Evolutionary conservation across 2,329 filamentous ascomycete species (phyloP), one percentile per base, ranked within the genome.

Genomic region (Talaromyces sp.): DNA sequence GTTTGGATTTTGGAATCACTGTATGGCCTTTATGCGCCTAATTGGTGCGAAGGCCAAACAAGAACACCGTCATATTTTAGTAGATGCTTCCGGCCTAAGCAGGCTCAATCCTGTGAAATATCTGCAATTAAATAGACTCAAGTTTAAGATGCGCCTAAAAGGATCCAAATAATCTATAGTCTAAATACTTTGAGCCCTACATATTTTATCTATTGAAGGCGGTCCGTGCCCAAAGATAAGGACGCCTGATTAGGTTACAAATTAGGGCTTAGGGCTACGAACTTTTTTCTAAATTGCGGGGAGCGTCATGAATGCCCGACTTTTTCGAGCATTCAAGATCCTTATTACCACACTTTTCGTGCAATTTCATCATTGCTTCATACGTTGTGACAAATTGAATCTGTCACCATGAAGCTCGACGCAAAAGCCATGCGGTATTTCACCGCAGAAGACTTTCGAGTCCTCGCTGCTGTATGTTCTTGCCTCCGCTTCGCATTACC

Each of bases 341-440:
- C 25, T 50, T 43, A 10, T 31, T 39, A 50, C 27, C 50, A 39
- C 45, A 4, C 52, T 56, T 22, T n/a, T 56, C 1, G 10, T 37
- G 15, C 31, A 2, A 19, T 15, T 19, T 22, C 39, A 9, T 52
- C 52, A 1, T 17, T 25, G 37, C 57, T 43, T 31, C 25, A 52
- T 62, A 25, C 11, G 19, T n/a, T 27, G 31, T 35, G 45, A 31
- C 35, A 47, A 37, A 0, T n/a, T 31, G 4, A 35, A 15, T 39
- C 47, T 50, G 4, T 39, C 74, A 80, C 67, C 69, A 99, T 99
- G 95, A 96, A 95, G 84, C 88, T 99, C 77, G 93, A 99, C 77
- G 93, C 94, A 59, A 93, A 93, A 77, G 90, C 91, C 59, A 89
- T 99, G 81, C 93, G 96, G 77, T 94, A 99, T 80, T 87, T 99